Percentiles rank a stretch among this genome's conserved stretches.
Conservation (phyloP, 441 rosid species). For the Populus hybrid region DNA sequence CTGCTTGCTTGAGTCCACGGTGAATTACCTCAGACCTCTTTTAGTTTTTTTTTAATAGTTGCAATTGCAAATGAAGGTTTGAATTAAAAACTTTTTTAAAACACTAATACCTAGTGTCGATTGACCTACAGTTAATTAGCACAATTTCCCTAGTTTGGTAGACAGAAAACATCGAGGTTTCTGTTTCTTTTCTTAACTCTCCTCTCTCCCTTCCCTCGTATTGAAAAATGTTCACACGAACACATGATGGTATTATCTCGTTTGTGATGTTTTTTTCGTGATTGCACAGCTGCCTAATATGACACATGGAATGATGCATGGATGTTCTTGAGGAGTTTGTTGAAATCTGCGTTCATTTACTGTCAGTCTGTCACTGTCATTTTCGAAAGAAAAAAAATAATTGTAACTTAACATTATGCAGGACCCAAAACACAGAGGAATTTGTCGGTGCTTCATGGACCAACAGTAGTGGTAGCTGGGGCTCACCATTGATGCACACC, state of each 20-base stretch:
- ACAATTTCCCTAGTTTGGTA: no score
- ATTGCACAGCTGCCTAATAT: not conserved
- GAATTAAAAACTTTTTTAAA: no score
- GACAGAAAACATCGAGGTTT: no score
- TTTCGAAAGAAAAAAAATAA: not conserved
- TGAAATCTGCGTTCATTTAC: not conserved
- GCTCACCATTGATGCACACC: not conserved
- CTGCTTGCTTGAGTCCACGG: no score
- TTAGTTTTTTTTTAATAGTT: no score
- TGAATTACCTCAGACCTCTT: no score
- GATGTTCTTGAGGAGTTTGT: not conserved
- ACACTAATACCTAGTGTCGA: no score
- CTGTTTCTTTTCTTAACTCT: no score
- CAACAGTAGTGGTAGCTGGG: not conserved
- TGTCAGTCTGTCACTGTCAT: not conserved
- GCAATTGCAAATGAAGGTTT: no score
- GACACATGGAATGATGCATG: not conserved
- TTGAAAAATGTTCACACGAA: not conserved
- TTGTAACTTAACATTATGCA: not conserved
- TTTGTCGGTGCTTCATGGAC: conserved; percentile 3
- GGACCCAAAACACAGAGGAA: not conserved
- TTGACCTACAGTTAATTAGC: no score
- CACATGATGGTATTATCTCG: not conserved
- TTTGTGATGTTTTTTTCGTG: not conserved
- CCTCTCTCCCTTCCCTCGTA: not conserved